These are phyloP conservation scores for Prunus yedoensis DNA, from an alignment of 331 rosid species.

Conservation along the genomic window DNA sequence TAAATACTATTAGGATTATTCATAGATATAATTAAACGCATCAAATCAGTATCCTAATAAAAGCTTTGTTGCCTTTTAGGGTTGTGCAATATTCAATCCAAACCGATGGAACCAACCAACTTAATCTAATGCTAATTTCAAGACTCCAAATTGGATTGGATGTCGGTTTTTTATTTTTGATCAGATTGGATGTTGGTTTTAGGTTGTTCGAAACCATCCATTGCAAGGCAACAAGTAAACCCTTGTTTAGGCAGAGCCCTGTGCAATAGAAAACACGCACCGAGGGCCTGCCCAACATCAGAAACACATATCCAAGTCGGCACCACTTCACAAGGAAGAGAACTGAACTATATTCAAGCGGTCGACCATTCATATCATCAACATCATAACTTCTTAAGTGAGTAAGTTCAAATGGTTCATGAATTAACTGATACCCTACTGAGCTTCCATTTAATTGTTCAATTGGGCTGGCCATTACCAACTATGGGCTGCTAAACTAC, in stretches of 20 bases:
- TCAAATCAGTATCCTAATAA: no score
- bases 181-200: no score
- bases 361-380: conserved; percentile 1
- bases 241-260: conserved; percentile 70
- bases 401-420: background rate
- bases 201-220: conserved; percentile 37
- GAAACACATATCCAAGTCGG: conserved; percentile 24
- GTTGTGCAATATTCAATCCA: no score
- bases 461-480: background rate
- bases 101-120: no score
- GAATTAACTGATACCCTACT: background rate
- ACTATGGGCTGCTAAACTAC: background rate
- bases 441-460: background rate
- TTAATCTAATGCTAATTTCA: no score
- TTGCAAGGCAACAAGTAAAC: no score
- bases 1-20: no score
- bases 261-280: conserved; percentile 74
- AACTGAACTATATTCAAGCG: conserved; percentile 6
- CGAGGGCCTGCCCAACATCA: conserved; percentile 66
- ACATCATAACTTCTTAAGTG: background rate
- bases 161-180: no score
- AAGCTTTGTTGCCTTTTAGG: no score
- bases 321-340: background rate
- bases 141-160: no score
- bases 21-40: no score